Conservation (phyloP, 1,139 yeast species). For the Diutina neorugosa region DNA sequence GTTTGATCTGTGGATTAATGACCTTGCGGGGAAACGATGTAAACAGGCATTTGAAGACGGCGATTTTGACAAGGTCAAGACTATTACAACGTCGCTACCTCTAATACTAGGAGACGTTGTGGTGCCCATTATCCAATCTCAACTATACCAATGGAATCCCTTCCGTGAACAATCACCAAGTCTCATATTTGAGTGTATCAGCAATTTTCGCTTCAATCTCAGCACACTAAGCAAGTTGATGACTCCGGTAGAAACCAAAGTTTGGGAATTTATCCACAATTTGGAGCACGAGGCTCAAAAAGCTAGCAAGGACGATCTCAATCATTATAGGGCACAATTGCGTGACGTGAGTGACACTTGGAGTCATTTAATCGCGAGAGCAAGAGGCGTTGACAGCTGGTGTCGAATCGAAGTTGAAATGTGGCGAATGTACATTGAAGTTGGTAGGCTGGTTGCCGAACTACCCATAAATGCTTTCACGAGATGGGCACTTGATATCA, state of each 20-base stretch:
- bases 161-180: background rate
- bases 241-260: background rate
- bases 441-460: background rate
- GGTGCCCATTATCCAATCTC: background rate
- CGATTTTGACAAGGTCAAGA: background rate
- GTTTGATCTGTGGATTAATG: background rate
- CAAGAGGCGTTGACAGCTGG: background rate
- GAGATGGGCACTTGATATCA: background rate
- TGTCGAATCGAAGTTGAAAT: background rate
- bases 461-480: background rate
- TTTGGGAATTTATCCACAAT: background rate
- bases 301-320: background rate
- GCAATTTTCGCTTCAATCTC: background rate
- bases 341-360: background rate
- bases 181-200: background rate
- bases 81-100: background rate
- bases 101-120: background rate
- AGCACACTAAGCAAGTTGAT: background rate
- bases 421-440: background rate
- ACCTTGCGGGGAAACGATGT: background rate
- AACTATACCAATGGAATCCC: background rate
- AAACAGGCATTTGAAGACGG: background rate
- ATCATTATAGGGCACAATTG: background rate
- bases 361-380: background rate
- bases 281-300: background rate